Base-by-base conservation (phyloP, 2,329 filamentous ascomycete species). In the Colletotrichum tropicicola region DNA sequence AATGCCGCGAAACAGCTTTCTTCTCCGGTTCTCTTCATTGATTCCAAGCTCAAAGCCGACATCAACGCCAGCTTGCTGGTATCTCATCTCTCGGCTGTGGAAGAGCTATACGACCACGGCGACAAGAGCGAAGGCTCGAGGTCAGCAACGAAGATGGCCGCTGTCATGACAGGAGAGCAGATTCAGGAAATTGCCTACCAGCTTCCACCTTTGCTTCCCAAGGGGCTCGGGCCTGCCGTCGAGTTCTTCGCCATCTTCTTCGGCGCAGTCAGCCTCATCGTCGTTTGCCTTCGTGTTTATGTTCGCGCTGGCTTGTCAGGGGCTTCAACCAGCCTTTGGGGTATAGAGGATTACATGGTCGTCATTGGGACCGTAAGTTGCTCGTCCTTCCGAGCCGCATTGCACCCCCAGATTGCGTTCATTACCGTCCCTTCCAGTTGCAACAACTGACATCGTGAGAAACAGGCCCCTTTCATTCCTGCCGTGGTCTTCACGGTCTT, bases 221-320 rank as follows among this genome's bases (percentile, higher is more conserved):
- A 47, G 17, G 54, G 54, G 5, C 28, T 63, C n/a, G 45, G 44
- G 5, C 44, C 23, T 1, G 53, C 53, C 6, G 54, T 63, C 10
- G 59, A 45, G 4, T 52, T 35, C 23, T 21, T 47, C 21, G 45
- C 45, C 44, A 52, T 63, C 3, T 9, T 61, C 17, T 55, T 61
- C 10, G 41, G 58, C 5, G 32, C 55, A 1, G 12, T 55, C 41
- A 39, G 58, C 25, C 41, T 52, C 21, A 45, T 52, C n/a, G 37
- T 45, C 9, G 45, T 63, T 4, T 45, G 25, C 1, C 59, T 58
- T 23, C 53, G 45, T 1, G 39, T 52, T 8, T 59, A 52, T 1
- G 59, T 62, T 17, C 59, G 52, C 17, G 45, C 59, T n/a, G 59
- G 59, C 3, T 21, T 63, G 3, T 59, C 59, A 8, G 45, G 59